Base-by-base conservation (phyloP, 495 filamentous ascomycete species). In the Podospora anserina region DNA sequence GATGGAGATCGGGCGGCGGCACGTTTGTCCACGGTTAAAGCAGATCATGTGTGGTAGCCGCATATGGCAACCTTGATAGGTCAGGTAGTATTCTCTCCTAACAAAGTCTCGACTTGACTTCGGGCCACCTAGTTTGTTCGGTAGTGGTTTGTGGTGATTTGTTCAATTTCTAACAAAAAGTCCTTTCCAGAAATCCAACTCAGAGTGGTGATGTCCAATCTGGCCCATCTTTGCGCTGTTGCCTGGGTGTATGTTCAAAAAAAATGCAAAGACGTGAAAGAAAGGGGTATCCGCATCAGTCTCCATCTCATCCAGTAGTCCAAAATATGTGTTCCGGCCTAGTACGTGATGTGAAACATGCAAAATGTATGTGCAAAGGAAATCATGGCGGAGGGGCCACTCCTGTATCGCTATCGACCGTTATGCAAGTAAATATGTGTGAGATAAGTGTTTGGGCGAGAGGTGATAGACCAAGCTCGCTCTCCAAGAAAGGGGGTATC, bases 401-500 rank as follows among this genome's bases (percentile, higher is more conserved):
- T 49, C 39, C 39, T 13, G 9, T 3, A 49, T 49, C 39, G 15
- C 13, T 49, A 2, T 11, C 7, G 39, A 49, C 39, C 39, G 2
- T 11, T 49, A 49, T 49, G 39, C 39, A 49, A 49, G 13, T 49
- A 11, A 49, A 49, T 11, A 49, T 49, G 39, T 49, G 39, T 49
- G 2, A 49, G 2, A 11, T 5, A 49, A 49, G 39, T 49, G 39
- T 3, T 49, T 13, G 39, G 13, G 39, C 39, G 39, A 49, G 39
- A 13, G 39, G 39, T 11, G 15, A 49, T 11, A 49, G 39, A 16
- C 39, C 39, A 49, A 49, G 9, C 39, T 49, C 39, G 39, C 39
- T 11, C 39, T 6, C 13, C 39, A 49, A 64, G 39, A 64, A 64
- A 53, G 61, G 61, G 63, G 63, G 63, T 64, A 64, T 64, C 28